Base-by-base conservation (phyloP, 768 basidiomycete genomes). In the Clitopilus hobsonii region DNA sequence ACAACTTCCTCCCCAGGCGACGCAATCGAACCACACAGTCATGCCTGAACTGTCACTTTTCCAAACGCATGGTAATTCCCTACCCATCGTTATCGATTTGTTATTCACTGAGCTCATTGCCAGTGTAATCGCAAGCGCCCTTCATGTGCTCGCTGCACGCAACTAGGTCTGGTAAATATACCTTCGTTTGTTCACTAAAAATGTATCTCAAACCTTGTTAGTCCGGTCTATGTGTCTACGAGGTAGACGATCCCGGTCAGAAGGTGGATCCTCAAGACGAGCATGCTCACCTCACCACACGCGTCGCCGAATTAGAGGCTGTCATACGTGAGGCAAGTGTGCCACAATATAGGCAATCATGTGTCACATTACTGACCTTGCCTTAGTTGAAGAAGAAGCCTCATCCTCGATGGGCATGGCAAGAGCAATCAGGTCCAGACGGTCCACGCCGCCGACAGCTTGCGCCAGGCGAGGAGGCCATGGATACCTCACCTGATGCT, bases 161-260 rank as follows among this genome's bases (percentile, higher is more conserved):
- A 80, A 58, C 69, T 80, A n/a, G 78, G 78, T 25, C 63, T 80
- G 63, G 78, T 79, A 57, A 41, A 71, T 66, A 45, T 11, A 10
- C 14, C 6, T 16, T 23, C 6, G 25, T 54, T 41, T 48, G 32
- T 24, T 24, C 1, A 23, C 20, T 30, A 14, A 23, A 14, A 38
- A 29, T 20, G 38, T 52, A 32, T 51, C 5, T 8, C 16, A 16
- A 22, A 26, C 49, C 49, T 20, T 51, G 26, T 13, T 28, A 53
- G 88, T 91, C 88, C 49, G 89, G 89, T 1, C 74, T 90, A 3
- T 93, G 90, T 64, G 86, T 91, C 8, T 93, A 93, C 61, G 89
- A 93, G 66, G 82, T 91, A 6, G 89, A 91, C 61, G 88, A 89
- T 61, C 85, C 86, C 23, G 81, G 68, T 56, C 80, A 83, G 67